A percentile compares a stretch with the other conserved stretches of the same genome.
Conservation (phyloP, 768 basidiomycete genomes). For the Podaxis rugospora region DNA sequence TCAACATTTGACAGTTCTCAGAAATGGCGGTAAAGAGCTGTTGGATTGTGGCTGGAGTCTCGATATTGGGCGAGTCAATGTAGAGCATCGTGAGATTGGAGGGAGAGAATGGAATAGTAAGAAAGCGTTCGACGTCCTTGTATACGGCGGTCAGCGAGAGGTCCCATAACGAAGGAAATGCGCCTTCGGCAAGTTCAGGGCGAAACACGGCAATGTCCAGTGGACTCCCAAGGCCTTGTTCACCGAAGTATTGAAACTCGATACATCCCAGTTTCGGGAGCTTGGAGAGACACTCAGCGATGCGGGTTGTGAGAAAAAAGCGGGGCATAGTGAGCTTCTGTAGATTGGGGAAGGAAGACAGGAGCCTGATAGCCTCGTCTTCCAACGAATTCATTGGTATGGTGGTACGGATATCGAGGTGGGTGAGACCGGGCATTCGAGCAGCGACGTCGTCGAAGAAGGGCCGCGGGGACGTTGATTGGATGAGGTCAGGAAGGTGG, state of each 20-base stretch:
- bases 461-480: neutral
- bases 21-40: conserved; percentile 6
- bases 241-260: conserved; percentile 11
- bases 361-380: neutral
- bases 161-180: conserved; percentile 7
- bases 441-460: conserved; percentile 10
- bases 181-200: conserved; percentile 4
- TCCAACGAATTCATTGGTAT: conserved; percentile 7
- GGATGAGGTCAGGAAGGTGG: conserved; percentile 3
- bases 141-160: conserved; percentile 6
- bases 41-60: neutral
- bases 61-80: neutral
- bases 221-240: conserved; percentile 3
- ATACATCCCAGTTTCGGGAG: conserved; percentile 9
- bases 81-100: conserved; percentile 7
- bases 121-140: conserved; percentile 2
- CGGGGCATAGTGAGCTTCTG: conserved; percentile 9
- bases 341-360: conserved; percentile 3
- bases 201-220: neutral
- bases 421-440: conserved; percentile 11
- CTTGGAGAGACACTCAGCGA: conserved; percentile 4
- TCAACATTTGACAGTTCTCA: conserved; percentile 11
- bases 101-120: conserved; percentile 7
- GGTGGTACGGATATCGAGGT: conserved; percentile 6
- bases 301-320: conserved; percentile 4